Evolutionary conservation across 2,329 filamentous ascomycete species (phyloP).

Genomic region (Phaeosphaeriaceae sp.): DNA sequence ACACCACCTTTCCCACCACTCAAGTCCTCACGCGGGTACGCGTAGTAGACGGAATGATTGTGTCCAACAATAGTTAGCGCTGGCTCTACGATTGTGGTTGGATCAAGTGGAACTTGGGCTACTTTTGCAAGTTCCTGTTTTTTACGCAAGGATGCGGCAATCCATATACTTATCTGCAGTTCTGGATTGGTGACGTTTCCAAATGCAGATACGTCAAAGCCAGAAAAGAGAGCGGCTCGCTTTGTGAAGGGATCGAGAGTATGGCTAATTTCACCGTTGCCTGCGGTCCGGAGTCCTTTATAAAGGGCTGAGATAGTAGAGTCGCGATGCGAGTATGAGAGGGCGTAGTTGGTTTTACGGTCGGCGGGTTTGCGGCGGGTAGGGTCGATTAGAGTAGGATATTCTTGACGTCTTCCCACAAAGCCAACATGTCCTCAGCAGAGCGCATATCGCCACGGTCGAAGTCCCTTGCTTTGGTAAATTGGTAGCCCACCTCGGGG

Average conservation of each 20-base stretch:
- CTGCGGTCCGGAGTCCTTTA: conserved; percentile 12
- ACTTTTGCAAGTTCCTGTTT: conserved; percentile 20
- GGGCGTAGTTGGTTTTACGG: conserved; percentile 24
- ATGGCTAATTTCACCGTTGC: conserved; percentile 12
- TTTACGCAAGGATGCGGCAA: conserved; percentile 24
- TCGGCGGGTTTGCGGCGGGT: conserved; percentile 10
- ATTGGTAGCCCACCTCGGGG: no score
- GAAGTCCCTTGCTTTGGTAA: no score
- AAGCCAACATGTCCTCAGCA: no score
- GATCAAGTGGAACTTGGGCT: conserved; percentile 9
- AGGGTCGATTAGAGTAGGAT: conserved; percentile 6
- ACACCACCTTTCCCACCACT: conserved; percentile 16
- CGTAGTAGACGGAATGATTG: conserved; percentile 24
- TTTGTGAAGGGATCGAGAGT: conserved; percentile 21
- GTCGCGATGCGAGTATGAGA: conserved; percentile 26
- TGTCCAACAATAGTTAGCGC: conserved; percentile 24
- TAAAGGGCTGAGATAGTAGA: conserved; percentile 20
- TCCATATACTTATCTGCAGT: conserved; percentile 26
- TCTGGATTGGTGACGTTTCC: conserved; percentile 20
- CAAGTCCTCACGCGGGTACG: conserved; percentile 19
- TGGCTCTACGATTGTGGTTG: conserved; percentile 17
- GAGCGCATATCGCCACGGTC: no score
- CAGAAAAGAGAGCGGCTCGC: conserved; percentile 21
- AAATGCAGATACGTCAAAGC: conserved; percentile 18
- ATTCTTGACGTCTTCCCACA: no score